Percentiles rank a stretch among this genome's conserved stretches.
phyloP scores from a whole-genome alignment of 306 rosid species.

The Sechiopsis laciniata region DNA sequence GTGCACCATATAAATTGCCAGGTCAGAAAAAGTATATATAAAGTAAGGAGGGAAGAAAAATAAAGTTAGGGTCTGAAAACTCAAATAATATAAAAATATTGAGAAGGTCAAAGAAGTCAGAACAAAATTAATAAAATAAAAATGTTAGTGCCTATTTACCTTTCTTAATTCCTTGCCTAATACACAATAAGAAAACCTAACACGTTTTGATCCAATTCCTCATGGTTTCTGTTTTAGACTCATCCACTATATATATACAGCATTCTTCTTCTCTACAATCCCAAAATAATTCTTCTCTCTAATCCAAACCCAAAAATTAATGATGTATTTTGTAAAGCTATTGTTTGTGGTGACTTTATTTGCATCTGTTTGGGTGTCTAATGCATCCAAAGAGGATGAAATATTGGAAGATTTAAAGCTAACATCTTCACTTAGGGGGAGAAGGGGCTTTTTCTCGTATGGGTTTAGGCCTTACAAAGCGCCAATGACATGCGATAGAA shows the following conservation, averaged over 20 bases:
- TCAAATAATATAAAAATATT: background rate
- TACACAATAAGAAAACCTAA: background rate
- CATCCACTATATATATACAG: background rate
- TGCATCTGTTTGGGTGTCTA: background rate
- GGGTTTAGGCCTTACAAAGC: background rate
- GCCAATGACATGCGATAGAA: conserved; percentile 37
- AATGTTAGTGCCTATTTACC: background rate
- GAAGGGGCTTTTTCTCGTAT: conserved; percentile 30
- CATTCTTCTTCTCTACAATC: background rate
- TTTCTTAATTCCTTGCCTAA: background rate
- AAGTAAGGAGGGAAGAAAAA: too few relatives aligned
- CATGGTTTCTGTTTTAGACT: background rate
- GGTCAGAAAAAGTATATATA: background rate
- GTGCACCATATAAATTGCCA: background rate
- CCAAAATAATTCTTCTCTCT: background rate
- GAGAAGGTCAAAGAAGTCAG: conserved; percentile 11
- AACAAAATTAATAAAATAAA: background rate
- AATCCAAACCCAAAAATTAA: background rate
- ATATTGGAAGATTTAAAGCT: conserved; percentile 1
- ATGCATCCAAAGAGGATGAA: background rate
- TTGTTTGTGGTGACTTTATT: background rate
- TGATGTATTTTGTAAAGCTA: background rate
- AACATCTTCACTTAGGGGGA: conserved; percentile 27
- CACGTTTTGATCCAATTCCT: background rate
- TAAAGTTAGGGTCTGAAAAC: background rate